A percentile compares a stretch with the other conserved stretches of the same genome.
Evolutionary conservation across 208 protist species (phyloP).

Genomic region (Leptomonas pyrrhocoris): DNA sequence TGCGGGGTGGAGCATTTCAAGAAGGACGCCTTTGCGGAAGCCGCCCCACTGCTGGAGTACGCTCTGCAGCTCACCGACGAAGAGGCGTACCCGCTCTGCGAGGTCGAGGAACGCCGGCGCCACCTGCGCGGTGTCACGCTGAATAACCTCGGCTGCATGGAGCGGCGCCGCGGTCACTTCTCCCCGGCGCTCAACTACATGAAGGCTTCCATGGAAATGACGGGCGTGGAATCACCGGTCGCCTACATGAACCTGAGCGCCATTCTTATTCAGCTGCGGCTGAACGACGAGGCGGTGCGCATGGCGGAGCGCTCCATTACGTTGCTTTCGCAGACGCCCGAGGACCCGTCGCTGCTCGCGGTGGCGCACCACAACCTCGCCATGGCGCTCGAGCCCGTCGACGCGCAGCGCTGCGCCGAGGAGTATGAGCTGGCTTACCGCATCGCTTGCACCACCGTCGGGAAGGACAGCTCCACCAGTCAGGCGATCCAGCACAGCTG

Average conservation of each 20-base stretch:
- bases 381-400: slow-evolving; percentile 86
- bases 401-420: slow-evolving; percentile 60
- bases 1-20: slow-evolving; percentile 80
- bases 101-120: slow-evolving; percentile 58
- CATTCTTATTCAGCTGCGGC: slow-evolving; percentile 80
- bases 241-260: slow-evolving; percentile 92
- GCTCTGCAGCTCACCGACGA: slow-evolving; percentile 73
- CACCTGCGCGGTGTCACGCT: slow-evolving; percentile 82
- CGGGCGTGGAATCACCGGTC: slow-evolving; percentile 76
- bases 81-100: slow-evolving; percentile 65
- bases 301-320: slow-evolving; percentile 74
- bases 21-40: slow-evolving; percentile 63
- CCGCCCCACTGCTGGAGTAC: slow-evolving; percentile 64
- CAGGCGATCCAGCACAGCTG: slow-evolving; percentile 73
- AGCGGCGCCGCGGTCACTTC: slow-evolving; percentile 86
- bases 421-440: slow-evolving; percentile 76
- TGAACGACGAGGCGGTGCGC: slow-evolving; percentile 76
- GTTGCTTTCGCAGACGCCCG: slow-evolving; percentile 62
- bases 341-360: slow-evolving; percentile 82
- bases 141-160: slow-evolving; percentile 92
- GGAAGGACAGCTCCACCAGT: slow-evolving; percentile 60
- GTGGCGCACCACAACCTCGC: slow-evolving; percentile 92
- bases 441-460: slow-evolving; percentile 47
- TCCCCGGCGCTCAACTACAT: slow-evolving; percentile 74
- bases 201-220: slow-evolving; percentile 75